These are phyloP conservation scores for Stephania yunnanensis DNA, from an alignment of 164 flowering plant species.

Conservation along the genomic window DNA sequence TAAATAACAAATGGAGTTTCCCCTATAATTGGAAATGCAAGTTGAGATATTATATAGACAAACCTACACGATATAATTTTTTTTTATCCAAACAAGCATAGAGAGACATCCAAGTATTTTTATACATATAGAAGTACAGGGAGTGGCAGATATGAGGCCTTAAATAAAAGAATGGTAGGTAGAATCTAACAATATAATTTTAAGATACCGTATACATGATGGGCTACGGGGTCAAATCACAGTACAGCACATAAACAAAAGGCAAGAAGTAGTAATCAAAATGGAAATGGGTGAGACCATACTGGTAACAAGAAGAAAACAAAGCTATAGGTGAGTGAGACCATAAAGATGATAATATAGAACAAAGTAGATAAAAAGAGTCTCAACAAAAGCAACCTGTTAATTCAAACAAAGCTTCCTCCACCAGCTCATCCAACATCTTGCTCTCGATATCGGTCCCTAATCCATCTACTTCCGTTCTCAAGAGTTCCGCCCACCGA, in stretches of 20 bases:
- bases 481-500: constrained; percentile 50
- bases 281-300: background rate
- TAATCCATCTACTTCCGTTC: constrained; percentile 43
- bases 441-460: constrained; percentile 59
- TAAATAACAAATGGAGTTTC: background rate
- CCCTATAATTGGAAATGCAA: background rate
- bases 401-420: constrained; percentile 63
- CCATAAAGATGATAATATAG: constrained; percentile 1
- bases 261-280: background rate
- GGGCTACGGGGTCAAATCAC: background rate
- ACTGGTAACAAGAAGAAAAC: background rate
- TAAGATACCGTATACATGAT: background rate
- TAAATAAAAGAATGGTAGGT: constrained; percentile 1
- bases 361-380: background rate
- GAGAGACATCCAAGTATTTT: background rate
- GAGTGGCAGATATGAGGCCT: background rate
- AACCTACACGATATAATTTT: background rate
- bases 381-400: constrained; percentile 35
- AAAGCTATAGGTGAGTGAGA: background rate
- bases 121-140: background rate
- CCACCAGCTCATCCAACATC: constrained; percentile 69
- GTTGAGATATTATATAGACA: background rate
- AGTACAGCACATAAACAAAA: background rate
- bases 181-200: background rate
- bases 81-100: background rate